These are phyloP conservation scores for Paramarasmius palmivorus DNA, from an alignment of 1,284 basidiomycete species.

Conservation along the genomic window DNA sequence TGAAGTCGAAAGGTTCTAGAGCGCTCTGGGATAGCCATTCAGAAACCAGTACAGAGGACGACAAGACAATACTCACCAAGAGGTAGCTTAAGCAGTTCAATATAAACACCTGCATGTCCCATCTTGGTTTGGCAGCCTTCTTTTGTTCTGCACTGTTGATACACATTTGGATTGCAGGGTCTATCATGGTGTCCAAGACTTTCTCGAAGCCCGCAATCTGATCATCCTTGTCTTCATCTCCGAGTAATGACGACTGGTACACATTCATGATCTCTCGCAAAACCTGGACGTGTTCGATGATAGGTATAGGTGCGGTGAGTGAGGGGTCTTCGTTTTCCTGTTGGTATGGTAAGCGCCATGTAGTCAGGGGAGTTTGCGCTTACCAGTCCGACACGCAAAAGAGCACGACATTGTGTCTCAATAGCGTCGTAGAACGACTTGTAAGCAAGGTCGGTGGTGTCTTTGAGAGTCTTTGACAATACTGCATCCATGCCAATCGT, in stretches of 20 bases:
- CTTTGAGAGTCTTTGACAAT: constrained; percentile 76
- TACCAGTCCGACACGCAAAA: constrained; percentile 75
- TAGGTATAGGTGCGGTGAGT: constrained; percentile 73
- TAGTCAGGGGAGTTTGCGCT: constrained; percentile 22
- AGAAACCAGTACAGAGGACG: constrained; percentile 4
- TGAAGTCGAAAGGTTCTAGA: constrained; percentile 75
- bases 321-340: constrained; percentile 78
- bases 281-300: constrained; percentile 82
- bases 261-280: constrained; percentile 87
- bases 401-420: constrained; percentile 75
- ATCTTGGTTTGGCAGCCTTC: constrained; percentile 48
- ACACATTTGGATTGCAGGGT: constrained; percentile 82
- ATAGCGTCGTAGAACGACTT: constrained; percentile 86
- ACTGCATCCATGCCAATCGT: constrained; percentile 85
- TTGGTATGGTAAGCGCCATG: neutral
- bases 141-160: constrained; percentile 69
- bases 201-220: constrained; percentile 60
- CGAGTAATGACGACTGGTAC: constrained; percentile 80
- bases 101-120: constrained; percentile 83
- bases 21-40: constrained; percentile 51
- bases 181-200: constrained; percentile 80
- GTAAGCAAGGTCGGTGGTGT: constrained; percentile 81
- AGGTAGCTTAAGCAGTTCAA: constrained; percentile 85
- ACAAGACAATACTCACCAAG: constrained; percentile 46
- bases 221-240: constrained; percentile 51